These are phyloP conservation scores for Debaryomycetaceae sp. DNA, from an alignment of 1,139 yeast species.

Conservation along the genomic window DNA sequence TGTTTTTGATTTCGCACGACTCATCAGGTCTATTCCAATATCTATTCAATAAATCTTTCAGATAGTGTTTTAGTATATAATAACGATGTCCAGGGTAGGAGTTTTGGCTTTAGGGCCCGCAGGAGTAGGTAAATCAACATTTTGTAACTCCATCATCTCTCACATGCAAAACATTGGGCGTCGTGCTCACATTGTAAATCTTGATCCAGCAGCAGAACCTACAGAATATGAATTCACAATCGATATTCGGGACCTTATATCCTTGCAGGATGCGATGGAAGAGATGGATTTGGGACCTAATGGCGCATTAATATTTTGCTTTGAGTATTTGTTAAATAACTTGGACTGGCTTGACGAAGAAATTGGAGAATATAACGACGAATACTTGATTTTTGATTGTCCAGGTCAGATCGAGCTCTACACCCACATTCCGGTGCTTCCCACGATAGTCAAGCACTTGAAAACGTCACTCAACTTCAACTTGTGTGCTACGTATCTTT, in stretches of 20 bases:
- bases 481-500: conserved; percentile 84
- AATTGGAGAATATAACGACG: conserved; percentile 91
- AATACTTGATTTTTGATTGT: conserved; percentile 90
- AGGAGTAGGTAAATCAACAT: conserved; percentile 92
- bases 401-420: conserved; percentile 98
- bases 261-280: conserved; percentile 95
- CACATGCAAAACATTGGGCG: conserved; percentile 91
- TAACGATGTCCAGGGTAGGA: conserved; percentile 85
- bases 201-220: conserved; percentile 98
- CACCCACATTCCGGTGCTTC: conserved; percentile 91
- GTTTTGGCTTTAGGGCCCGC: conserved; percentile 97
- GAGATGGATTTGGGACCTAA: conserved; percentile 93
- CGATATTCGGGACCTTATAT: conserved; percentile 87
- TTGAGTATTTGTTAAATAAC: conserved; percentile 81
- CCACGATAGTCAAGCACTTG: conserved; percentile 81
- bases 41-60: background rate
- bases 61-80: background rate
- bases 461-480: conserved; percentile 76
- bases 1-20: background rate
- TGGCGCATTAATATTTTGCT: conserved; percentile 91
- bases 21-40: background rate
- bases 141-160: conserved; percentile 81
- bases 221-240: conserved; percentile 87
- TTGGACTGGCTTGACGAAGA: conserved; percentile 97
- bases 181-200: conserved; percentile 87